phyloP scores from a whole-genome alignment of 495 filamentous ascomycete genomes.

The Penicillium goetzii region DNA sequence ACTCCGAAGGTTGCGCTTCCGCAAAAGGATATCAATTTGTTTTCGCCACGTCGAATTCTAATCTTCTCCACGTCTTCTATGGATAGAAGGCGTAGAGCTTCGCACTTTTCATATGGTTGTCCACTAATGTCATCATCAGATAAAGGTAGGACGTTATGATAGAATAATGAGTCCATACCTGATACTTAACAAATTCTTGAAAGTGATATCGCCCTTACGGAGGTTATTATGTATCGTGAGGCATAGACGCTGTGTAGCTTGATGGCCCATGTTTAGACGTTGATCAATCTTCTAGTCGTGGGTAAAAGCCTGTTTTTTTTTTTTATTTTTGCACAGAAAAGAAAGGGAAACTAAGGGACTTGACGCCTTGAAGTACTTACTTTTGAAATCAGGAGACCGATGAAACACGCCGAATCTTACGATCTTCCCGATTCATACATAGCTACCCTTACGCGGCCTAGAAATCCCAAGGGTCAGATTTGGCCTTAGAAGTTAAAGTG shows the following conservation, averaged over 20 bases:
- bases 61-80: constrained; percentile 16
- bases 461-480: background rate
- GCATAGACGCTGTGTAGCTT: constrained; percentile 3
- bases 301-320: background rate
- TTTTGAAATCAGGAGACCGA: background rate
- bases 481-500: background rate
- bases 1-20: constrained; percentile 9
- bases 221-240: constrained; percentile 5
- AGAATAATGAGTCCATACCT: background rate
- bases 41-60: constrained; percentile 12
- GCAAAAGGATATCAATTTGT: constrained; percentile 14
- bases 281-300: background rate
- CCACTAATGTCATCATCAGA: background rate
- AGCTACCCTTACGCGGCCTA: background rate
- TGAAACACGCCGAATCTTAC: background rate
- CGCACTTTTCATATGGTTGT: constrained; percentile 14
- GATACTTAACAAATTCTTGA: constrained; percentile 1
- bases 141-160: background rate
- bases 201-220: background rate
- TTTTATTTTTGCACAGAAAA: background rate
- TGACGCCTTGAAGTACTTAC: background rate
- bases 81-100: background rate
- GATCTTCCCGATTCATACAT: background rate
- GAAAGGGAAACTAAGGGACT: background rate
- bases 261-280: background rate